Evolutionary conservation across 1,284 basidiomycete genomes (phyloP), one percentile per base, ranked within the genome.

Genomic region (Marasmius fiardii): DNA sequence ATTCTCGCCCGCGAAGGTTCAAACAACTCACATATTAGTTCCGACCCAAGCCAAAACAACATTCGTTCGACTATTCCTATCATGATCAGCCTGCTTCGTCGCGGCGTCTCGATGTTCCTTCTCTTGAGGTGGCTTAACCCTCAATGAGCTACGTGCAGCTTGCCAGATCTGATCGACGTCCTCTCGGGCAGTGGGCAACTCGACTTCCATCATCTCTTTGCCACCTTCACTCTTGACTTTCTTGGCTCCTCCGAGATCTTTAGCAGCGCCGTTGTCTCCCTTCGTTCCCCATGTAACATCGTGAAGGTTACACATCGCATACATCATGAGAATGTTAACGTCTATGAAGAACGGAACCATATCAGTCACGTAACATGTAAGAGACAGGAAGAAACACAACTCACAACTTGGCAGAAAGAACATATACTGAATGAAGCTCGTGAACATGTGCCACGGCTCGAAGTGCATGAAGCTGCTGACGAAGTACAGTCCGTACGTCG

Each of bases 391-490:
- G 51, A 23, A 48, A n/a, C 12, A 34, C 12, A 20, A 76, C 83
- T 74, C 61, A 85, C 84, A 86, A 60, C 80, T 83, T n/a, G 83
- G 83, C 41, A 92, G 73, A 60, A 90, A 78, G 81, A 91, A 91
- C 82, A 91, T 77, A 69, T 90, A 92, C 68, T 90, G 90, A 49
- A 85, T 61, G 79, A 96, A 95, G 54, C 87, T 92, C 20, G 92
- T 94, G 74, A 95, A 81, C 90, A 95, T 93, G 77, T 95, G 93
- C 91, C 92, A 95, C 0, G 93, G 93, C 66, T 95, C 93, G 45
- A 92, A 74, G 72, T 94, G 90, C 73, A 95, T 84, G 68, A 95
- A 78, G 3, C 91, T 94, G 54, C 86, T 82, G 68, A 95, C 70
- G 68, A 96, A 81, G 78, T 95, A 95, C 51, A 95, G 82, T 35